These are phyloP conservation scores for Agaricus sinodeliciosus DNA, from an alignment of 768 basidiomycete genomes.

Conservation along the genomic window DNA sequence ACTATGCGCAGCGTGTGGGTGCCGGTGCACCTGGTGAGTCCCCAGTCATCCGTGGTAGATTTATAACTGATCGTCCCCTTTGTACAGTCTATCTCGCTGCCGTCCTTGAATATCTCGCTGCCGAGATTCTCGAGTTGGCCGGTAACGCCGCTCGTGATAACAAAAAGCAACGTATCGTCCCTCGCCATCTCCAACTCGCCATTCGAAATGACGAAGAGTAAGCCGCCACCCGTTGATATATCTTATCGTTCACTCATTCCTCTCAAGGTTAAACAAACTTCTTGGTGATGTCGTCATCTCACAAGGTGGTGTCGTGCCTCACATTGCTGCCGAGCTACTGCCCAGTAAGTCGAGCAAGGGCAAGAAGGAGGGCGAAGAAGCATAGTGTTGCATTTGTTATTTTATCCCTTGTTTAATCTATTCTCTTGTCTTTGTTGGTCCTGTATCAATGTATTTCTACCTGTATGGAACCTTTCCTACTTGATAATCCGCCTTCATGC, in stretches of 20 bases:
- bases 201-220: slow-evolving; percentile 93
- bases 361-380: slow-evolving; percentile 35
- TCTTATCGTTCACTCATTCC: not conserved
- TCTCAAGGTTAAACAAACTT: slow-evolving; percentile 53
- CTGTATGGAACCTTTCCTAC: slow-evolving; percentile 9
- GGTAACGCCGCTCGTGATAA: slow-evolving; percentile 88
- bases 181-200: slow-evolving; percentile 90
- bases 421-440: slow-evolving; percentile 13
- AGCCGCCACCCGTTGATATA: slow-evolving; percentile 17
- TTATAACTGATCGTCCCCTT: not conserved
- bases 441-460: slow-evolving; percentile 12
- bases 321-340: slow-evolving; percentile 46
- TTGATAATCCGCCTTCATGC: slow-evolving; percentile 3
- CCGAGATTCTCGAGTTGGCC: slow-evolving; percentile 91
- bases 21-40: slow-evolving; percentile 74
- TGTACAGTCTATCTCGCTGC: slow-evolving; percentile 79
- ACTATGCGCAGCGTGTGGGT: slow-evolving; percentile 84
- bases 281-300: slow-evolving; percentile 86
- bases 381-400: slow-evolving; percentile 17
- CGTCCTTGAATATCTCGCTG: slow-evolving; percentile 88
- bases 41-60: not conserved
- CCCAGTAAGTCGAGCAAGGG: slow-evolving; percentile 23
- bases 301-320: slow-evolving; percentile 89
- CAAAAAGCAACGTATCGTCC: slow-evolving; percentile 95
- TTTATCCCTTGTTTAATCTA: slow-evolving; percentile 14